phyloP scores from a whole-genome alignment of 2,329 filamentous ascomycete species.

The Cercospora sojina region DNA sequence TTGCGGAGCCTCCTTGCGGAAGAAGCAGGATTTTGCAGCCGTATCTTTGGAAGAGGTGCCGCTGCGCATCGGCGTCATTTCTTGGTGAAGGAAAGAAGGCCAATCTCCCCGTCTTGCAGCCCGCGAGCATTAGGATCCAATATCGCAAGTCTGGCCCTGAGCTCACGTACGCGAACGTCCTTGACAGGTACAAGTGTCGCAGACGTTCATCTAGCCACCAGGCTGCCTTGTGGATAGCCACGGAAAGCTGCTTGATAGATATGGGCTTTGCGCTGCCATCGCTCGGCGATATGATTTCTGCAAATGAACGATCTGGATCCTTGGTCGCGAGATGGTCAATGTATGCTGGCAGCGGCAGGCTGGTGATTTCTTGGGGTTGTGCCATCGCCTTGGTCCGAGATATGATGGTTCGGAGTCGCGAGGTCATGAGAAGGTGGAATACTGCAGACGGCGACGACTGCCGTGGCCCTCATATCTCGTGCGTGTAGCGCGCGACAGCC shows the following conservation, averaged over 20 bases:
- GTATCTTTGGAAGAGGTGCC: conserved; percentile 20
- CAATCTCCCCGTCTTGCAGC: conserved; percentile 18
- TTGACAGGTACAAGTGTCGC: conserved; percentile 8
- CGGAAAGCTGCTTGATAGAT: conserved; percentile 13
- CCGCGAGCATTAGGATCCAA: conserved; percentile 19
- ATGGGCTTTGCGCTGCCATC: neutral
- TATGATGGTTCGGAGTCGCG: conserved; percentile 10
- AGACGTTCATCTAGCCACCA: conserved; percentile 23
- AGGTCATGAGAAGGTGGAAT: conserved; percentile 4
- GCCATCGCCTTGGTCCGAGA: conserved; percentile 9
- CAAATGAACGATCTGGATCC: conserved; percentile 10
- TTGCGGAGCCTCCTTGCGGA: conserved; percentile 3
- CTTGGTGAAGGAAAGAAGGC: conserved; percentile 23
- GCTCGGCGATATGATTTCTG: neutral
- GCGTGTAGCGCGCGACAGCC: neutral
- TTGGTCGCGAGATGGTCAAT: conserved; percentile 10
- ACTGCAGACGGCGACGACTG: neutral
- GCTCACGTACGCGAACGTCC: conserved; percentile 14
- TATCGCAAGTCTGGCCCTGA: conserved; percentile 18
- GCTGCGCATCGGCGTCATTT: conserved; percentile 18
- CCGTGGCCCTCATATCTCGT: neutral
- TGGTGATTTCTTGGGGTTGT: conserved; percentile 2
- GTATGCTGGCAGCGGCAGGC: conserved; percentile 14
- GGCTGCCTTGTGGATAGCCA: conserved; percentile 19
- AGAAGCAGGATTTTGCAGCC: conserved; percentile 18